Percentiles rank a stretch among this genome's conserved stretches.
phyloP scores from a whole-genome alignment of 2,329 filamentous ascomycete genomes.

The Cryoendolithus antarcticus region DNA sequence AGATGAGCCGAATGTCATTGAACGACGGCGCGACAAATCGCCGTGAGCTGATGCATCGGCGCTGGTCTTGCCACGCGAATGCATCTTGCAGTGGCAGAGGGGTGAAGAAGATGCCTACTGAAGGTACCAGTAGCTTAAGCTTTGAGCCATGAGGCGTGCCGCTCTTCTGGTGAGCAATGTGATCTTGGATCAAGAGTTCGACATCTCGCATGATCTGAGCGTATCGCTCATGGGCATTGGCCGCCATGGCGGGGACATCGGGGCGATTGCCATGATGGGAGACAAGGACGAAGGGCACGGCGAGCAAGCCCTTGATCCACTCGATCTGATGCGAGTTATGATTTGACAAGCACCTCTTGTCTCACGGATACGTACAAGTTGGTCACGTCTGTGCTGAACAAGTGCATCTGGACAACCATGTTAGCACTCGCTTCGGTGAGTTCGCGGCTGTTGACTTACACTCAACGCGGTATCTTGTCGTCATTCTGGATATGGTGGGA shows the following conservation, averaged over 20 bases:
- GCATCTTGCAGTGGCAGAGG: conserved; percentile 74
- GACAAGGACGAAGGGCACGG: conserved; percentile 91
- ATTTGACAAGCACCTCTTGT: conserved; percentile 14
- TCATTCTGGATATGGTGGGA: conserved; percentile 15
- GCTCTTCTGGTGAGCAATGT: conserved; percentile 63
- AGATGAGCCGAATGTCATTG: conserved; percentile 84
- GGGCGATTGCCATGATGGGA: conserved; percentile 63
- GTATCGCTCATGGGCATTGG: conserved; percentile 74
- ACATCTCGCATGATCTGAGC: conserved; percentile 92
- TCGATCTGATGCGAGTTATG: conserved; percentile 15
- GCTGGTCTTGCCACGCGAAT: conserved; percentile 79
- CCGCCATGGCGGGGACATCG: conserved; percentile 52
- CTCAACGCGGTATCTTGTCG: conserved; percentile 27
- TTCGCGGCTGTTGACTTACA: too few relatives aligned
- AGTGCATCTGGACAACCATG: too few relatives aligned
- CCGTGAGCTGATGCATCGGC: conserved; percentile 75
- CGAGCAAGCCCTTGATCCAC: conserved; percentile 83
- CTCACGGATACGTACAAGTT: conserved; percentile 55
- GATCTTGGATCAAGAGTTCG: conserved; percentile 80
- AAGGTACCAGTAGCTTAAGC: conserved; percentile 80
- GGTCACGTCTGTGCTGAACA: conserved; percentile 61
- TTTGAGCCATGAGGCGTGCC: conserved; percentile 65
- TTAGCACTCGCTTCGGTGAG: too few relatives aligned
- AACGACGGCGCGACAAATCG: conserved; percentile 93
- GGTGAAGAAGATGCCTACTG: conserved; percentile 89